These are phyloP conservation scores for Colletotrichum cereale DNA, from an alignment of 2,329 filamentous ascomycete species.

Conservation along the genomic window DNA sequence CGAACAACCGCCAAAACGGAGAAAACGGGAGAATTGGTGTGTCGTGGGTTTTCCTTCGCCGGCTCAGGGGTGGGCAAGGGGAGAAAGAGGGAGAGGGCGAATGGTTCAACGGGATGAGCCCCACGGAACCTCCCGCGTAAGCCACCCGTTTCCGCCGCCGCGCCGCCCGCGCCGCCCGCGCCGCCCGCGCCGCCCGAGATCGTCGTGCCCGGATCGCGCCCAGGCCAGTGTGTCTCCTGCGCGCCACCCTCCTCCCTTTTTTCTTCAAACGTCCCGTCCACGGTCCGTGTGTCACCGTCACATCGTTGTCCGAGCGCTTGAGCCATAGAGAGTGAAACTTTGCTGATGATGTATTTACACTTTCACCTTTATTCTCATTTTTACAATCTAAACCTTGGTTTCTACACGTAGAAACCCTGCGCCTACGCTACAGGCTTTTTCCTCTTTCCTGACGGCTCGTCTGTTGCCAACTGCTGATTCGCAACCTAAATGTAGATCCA, in stretches of 20 bases:
- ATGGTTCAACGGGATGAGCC: background rate
- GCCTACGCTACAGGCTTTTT: background rate
- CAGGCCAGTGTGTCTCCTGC: conserved; percentile 17
- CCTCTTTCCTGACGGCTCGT: background rate
- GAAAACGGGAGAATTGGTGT: background rate
- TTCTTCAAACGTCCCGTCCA: background rate
- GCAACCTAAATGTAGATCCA: background rate
- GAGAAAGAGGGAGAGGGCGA: background rate
- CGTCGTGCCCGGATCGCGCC: conserved; percentile 14
- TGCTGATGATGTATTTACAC: background rate
- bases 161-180: conserved; percentile 7
- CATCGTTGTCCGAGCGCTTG: background rate
- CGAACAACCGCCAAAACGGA: background rate
- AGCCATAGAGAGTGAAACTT: background rate
- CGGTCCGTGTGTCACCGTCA: conserved; percentile 3
- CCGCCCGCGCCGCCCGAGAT: conserved; percentile 7
- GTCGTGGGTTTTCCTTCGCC: background rate
- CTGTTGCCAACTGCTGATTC: background rate
- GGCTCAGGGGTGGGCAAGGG: background rate
- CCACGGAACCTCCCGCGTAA: conserved; percentile 7
- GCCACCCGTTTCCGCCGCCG: background rate
- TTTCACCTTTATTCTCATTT: background rate
- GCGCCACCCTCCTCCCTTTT: background rate
- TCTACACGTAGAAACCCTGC: background rate
- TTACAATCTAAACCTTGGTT: too few species aligned